Evolutionary conservation across 1,139 yeast species (phyloP).

Genomic region (Hyphopichia pseudoburtonii): DNA sequence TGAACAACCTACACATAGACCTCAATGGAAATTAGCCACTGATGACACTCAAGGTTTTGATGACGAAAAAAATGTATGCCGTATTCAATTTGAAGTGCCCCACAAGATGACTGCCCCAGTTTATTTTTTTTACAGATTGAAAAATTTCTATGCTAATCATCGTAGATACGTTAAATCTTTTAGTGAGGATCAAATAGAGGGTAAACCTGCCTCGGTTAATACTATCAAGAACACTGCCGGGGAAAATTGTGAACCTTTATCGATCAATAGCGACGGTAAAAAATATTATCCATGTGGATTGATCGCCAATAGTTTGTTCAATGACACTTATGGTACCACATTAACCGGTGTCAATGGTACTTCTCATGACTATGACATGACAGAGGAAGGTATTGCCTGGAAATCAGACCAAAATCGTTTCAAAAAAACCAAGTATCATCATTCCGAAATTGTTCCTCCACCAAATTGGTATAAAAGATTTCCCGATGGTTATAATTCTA

Average conservation of each 20-base stretch:
- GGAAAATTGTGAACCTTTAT: constrained; percentile 86
- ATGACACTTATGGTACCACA: constrained; percentile 59
- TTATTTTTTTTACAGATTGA: constrained; percentile 74
- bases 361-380: constrained; percentile 45
- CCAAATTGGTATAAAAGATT: constrained; percentile 68
- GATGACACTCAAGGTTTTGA: constrained; percentile 52
- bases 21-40: constrained; percentile 59
- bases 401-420: constrained; percentile 55
- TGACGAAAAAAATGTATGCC: constrained; percentile 66
- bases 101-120: constrained; percentile 72
- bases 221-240: constrained; percentile 68
- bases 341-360: constrained; percentile 40
- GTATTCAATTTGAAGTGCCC: constrained; percentile 78
- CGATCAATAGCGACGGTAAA: constrained; percentile 52
- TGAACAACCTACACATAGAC: constrained; percentile 9
- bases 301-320: constrained; percentile 74
- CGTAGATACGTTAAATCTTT: constrained; percentile 89
- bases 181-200: constrained; percentile 87
- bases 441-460: constrained; percentile 70
- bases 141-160: constrained; percentile 88
- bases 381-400: constrained; percentile 68
- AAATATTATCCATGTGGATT: constrained; percentile 74
- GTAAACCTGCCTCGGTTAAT: constrained; percentile 57
- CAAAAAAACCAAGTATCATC: constrained; percentile 57
- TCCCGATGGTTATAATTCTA: constrained; percentile 70